Base-by-base conservation (phyloP, 805 yeast species). In the Metschnikowia drakensbergensis region DNA sequence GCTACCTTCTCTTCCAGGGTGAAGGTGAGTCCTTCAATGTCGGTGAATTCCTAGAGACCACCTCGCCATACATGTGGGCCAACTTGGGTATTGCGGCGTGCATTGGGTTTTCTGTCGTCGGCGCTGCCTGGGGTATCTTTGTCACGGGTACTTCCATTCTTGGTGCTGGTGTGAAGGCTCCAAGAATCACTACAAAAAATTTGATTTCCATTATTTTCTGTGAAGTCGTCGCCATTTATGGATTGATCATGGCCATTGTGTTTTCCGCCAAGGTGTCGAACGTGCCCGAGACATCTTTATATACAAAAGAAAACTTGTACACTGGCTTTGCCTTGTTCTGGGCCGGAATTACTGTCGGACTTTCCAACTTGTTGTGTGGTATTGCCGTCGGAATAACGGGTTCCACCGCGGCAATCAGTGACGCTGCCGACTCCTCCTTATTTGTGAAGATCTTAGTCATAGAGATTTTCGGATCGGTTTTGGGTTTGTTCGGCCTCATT, bases 111-210 rank as follows among this genome's bases (percentile, higher is more conserved):
- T 84, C 95, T 42, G 97, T 94, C 11, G 85, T 91, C 37, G 99
- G 99, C 35, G 99, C 99, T 11, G 98, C 98, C 4, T 94, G 99
- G 99, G 99, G 99, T 55, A 94, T 94, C 58, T 94, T 92, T 67
- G 80, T 94, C 53, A 92, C 98, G 2, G 99, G 99, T 36, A 77
- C 97, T 0, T 83, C 97, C 28, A 88, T 94, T 58, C 72, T 94
- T 53, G 99, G 99, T 59, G 99, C 99, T 3, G 99, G 99, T 75
- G 97, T 94, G 51, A 88, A 88, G 68, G 94, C 96, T 10, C 99
- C 99, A 45, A 79, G 98, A 66, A 95, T 94, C 65, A 91, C 98
- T 38, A 94, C 99, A 47, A 94, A 94, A 76, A 94, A 94, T 68
- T 80, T 94, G 66, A 95, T 94, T 55, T 87, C 96, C 37, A 94